phyloP scores from a whole-genome alignment of 2,329 filamentous ascomycete genomes.

The Tolypocladium guangdongense region DNA sequence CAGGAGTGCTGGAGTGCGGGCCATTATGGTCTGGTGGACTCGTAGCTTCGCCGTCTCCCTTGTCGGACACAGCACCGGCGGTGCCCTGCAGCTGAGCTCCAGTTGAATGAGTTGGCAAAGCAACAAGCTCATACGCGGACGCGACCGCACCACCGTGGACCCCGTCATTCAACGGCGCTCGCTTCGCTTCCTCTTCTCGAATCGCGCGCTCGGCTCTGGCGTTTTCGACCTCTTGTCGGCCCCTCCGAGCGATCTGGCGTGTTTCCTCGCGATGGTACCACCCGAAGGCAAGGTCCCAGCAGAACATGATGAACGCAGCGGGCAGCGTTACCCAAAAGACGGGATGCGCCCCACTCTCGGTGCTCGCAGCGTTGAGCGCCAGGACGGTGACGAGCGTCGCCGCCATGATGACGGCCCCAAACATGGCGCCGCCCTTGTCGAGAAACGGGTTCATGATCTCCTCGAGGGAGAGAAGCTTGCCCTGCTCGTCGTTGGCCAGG shows the following conservation, averaged over 20 bases:
- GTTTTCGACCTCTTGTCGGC: conserved; percentile 24
- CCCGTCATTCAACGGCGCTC: neutral
- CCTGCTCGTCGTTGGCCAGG: conserved; percentile 34
- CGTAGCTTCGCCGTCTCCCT: neutral
- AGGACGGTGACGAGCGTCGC: conserved; percentile 55
- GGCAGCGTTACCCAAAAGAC: conserved; percentile 62
- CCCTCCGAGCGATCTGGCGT: conserved; percentile 47
- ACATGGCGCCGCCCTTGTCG: conserved; percentile 53
- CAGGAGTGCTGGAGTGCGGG: conserved; percentile 2
- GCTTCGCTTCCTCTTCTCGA: conserved; percentile 1
- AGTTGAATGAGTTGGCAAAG: neutral
- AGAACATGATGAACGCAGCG: conserved; percentile 56
- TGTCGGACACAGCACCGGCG: neutral
- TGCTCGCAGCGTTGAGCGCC: conserved; percentile 50
- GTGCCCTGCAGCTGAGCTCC: neutral
- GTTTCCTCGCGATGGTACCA: conserved; percentile 55
- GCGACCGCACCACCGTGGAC: neutral
- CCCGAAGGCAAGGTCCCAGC: conserved; percentile 53
- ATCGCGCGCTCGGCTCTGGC: conserved; percentile 8
- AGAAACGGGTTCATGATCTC: conserved; percentile 69
- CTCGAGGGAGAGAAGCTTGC: conserved; percentile 49
- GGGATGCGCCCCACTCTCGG: conserved; percentile 36
- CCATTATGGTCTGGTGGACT: neutral
- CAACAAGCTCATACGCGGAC: neutral
- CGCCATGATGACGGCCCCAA: conserved; percentile 57